phyloP scores from a whole-genome alignment of 441 rosid species.

The Aleurites moluccanus region DNA sequence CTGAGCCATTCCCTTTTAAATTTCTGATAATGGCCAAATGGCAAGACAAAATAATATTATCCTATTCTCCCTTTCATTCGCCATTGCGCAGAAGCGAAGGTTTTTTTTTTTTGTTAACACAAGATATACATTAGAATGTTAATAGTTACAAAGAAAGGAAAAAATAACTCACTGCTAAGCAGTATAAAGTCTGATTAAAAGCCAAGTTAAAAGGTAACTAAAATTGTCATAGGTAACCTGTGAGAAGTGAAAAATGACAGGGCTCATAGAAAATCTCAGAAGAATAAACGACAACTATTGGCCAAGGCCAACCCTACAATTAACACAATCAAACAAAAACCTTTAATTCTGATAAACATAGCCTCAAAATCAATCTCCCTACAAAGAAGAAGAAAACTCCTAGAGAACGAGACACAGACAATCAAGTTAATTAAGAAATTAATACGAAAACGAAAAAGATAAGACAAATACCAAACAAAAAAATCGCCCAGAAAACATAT shows the following conservation, averaged over 20 bases:
- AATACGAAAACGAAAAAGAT: neutral
- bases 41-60: too few species aligned
- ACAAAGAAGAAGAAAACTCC: too few species aligned
- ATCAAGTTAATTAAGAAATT: neutral
- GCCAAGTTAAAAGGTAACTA: neutral
- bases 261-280: neutral
- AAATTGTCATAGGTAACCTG: neutral
- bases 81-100: too few species aligned
- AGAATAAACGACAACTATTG: neutral
- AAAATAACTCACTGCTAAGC: too few species aligned
- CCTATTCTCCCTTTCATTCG: neutral
- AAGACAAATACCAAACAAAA: neutral
- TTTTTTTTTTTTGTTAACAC: too few species aligned
- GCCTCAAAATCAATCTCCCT: too few species aligned
- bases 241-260: neutral
- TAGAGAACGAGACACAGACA: too few species aligned
- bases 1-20: neutral
- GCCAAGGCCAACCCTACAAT: neutral
- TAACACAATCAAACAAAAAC: conserved; percentile 1
- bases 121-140: too few species aligned
- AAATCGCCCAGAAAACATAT: neutral
- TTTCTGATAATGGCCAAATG: neutral
- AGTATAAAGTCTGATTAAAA: too few species aligned
- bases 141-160: too few species aligned
- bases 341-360: conserved; percentile 4